These are phyloP conservation scores for Thelephora ganbajun DNA, from an alignment of 768 basidiomycete genomes.

Conservation along the genomic window DNA sequence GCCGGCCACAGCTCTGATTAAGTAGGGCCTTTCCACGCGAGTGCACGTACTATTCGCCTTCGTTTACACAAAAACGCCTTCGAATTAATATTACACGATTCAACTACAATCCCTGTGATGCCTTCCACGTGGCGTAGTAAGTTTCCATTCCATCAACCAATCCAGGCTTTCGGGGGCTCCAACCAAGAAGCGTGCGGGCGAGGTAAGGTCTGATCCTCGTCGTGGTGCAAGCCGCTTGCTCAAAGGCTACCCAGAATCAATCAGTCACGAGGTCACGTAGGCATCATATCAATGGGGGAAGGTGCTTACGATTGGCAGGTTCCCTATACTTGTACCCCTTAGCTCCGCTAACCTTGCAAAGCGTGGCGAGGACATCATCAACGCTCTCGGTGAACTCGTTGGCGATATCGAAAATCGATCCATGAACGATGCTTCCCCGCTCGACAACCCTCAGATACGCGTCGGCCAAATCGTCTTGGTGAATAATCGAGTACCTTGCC, in stretches of 20 bases:
- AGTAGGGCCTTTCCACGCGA: no score
- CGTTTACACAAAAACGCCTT: no score
- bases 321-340: slow-evolving; percentile 20
- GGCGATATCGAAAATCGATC: slow-evolving; percentile 26
- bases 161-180: slow-evolving; percentile 27
- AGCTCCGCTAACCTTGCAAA: slow-evolving; percentile 24
- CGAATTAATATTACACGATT: neutral
- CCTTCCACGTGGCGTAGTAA: slow-evolving; percentile 26
- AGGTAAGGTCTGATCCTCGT: slow-evolving; percentile 22
- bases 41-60: no score
- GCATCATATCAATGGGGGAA: neutral
- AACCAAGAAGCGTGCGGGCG: slow-evolving; percentile 27
- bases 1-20: no score
- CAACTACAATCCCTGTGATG: slow-evolving; percentile 8
- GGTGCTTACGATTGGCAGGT: slow-evolving; percentile 22
- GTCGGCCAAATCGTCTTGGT: slow-evolving; percentile 33
- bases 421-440: slow-evolving; percentile 20
- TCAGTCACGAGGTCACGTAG: neutral
- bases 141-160: slow-evolving; percentile 28
- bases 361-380: slow-evolving; percentile 24
- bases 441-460: slow-evolving; percentile 27
- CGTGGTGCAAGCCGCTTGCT: slow-evolving; percentile 20
- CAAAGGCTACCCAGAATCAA: slow-evolving; percentile 16
- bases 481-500: slow-evolving; percentile 21
- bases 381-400: slow-evolving; percentile 27